Base-by-base conservation (phyloP, 768 basidiomycete genomes). In the Suillus subaureus region DNA sequence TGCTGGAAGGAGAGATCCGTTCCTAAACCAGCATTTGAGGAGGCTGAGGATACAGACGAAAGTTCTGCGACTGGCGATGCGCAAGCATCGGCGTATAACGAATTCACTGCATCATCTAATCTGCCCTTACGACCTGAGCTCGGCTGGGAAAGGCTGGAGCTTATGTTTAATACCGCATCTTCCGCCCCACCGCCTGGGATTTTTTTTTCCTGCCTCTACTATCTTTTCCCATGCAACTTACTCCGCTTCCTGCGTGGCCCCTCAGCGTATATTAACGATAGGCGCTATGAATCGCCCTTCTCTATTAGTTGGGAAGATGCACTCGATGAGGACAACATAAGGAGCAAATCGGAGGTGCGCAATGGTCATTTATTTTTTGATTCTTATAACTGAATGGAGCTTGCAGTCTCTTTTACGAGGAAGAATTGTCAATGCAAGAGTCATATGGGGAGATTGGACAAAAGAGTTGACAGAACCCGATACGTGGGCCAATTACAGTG, bases 161-260 rank as follows among this genome's bases (percentile, higher is more conserved):
- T 81, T 70, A 81, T 86, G 1, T 87, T 91, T 72, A 79, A 84
- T 68, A 79, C 82, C 12, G 81, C 80, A 1, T 83, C 86, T 16
- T 76, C 80, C 35, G 78, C 85, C 2, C 91, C 92, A 21, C 84
- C 87, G 5, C 83, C 87, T 18, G 83, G 87, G 23, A 83, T 80
- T 52, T 92, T 86, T 71, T 95, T 95, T 78, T 89, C 89, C 2
- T 84, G 84, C 54, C 80, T 97, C 67, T 97, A 96, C 78, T 96
- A 94, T 71, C 86, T 96, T 57, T 97, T 93, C 80, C 96, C 96
- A 1, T 92, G 89, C 78, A 97, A 96, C 79, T 82, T 92, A 49
- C 80, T 97, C 65, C 85, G 84, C 62, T 97, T 97, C 75, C 77
- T 96, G 62, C 87, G 88, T 61, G 79, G 83, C 60, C 93, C 96